phyloP scores from a whole-genome alignment of 2,329 filamentous ascomycete species.

The Diaporthe citri region DNA sequence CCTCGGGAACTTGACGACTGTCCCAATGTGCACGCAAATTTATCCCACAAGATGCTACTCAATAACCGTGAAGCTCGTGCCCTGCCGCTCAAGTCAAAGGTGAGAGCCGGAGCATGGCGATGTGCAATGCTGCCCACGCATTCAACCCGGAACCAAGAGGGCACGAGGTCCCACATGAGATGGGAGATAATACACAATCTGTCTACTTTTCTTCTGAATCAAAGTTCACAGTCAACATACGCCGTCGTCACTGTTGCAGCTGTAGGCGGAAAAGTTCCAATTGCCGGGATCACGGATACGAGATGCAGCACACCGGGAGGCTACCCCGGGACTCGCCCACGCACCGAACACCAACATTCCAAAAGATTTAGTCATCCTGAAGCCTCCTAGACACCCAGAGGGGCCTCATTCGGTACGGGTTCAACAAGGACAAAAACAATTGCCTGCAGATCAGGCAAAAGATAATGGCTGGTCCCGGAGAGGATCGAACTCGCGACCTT shows the following conservation, averaged over 20 bases:
- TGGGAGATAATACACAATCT: neutral
- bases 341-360: too few species aligned
- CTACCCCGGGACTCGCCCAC: neutral
- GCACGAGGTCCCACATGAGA: neutral
- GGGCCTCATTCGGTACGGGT: neutral
- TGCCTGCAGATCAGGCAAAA: neutral
- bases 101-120: neutral
- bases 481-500: slow-evolving; percentile 39
- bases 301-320: neutral
- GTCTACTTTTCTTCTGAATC: neutral
- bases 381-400: neutral
- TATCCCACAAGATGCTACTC: too few species aligned
- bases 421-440: neutral
- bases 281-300: too few species aligned
- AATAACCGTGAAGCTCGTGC: neutral
- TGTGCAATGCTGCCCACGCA: neutral
- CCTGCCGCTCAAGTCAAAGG: accelerated
- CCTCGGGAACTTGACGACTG: too few species aligned
- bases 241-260: too few species aligned
- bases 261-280: too few species aligned
- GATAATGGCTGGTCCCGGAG: slow-evolving; percentile 29
- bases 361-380: neutral
- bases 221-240: too few species aligned
- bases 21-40: neutral
- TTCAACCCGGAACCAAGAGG: neutral